These are phyloP conservation scores for Nicotiana knightiana DNA, from an alignment of 257 asterid genomes.

Conservation along the genomic window DNA sequence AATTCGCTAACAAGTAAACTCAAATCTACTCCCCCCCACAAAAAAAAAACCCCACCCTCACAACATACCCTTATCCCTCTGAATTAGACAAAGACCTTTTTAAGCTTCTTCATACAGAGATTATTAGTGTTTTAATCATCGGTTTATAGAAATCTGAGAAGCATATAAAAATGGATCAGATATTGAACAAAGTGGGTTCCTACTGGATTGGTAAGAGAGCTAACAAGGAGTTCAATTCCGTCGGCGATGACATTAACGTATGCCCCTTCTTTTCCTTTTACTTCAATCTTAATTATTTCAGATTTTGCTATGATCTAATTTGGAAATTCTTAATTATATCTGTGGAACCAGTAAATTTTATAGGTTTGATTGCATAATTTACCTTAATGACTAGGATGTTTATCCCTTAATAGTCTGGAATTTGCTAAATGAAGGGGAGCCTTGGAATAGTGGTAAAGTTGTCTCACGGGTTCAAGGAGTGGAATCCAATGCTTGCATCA, in stretches of 20 bases:
- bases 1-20: not conserved
- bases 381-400: not conserved
- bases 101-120: not conserved
- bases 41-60: no score
- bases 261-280: not conserved
- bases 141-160: not conserved
- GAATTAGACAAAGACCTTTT: not conserved
- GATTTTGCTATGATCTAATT: not conserved
- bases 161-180: constrained; percentile 57
- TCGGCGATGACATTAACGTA: constrained; percentile 80
- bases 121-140: no score
- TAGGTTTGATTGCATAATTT: not conserved
- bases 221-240: constrained; percentile 55
- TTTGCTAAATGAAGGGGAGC: no score
- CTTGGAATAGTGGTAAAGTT: no score
- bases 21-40: not conserved
- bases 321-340: not conserved
- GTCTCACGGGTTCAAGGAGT: no score
- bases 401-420: not conserved
- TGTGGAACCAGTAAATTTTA: not conserved
- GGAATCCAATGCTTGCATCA: no score
- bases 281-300: no score
- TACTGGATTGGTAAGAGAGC: constrained; percentile 84
- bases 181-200: constrained; percentile 76
- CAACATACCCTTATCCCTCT: not conserved